A percentile compares a stretch with the other conserved stretches of the same genome.
Evolutionary conservation across 2,329 filamentous ascomycete genomes (phyloP).

Genomic region (Elsinoe australis): DNA sequence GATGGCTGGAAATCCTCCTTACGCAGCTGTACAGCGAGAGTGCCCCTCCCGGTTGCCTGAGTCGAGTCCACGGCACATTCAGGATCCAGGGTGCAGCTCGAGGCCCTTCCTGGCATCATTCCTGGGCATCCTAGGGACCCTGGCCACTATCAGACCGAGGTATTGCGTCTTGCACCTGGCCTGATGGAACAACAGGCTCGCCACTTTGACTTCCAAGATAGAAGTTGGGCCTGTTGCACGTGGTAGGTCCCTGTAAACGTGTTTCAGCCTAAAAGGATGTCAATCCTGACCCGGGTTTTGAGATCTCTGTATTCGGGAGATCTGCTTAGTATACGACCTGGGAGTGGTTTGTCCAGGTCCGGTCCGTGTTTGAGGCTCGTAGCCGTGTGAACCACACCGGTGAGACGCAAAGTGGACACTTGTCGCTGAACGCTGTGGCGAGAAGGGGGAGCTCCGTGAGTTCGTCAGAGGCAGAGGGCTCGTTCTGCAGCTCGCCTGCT

Average conservation of each 20-base stretch:
- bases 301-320: neutral
- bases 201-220: no score
- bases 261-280: constrained; percentile 4
- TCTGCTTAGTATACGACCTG: constrained; percentile 1
- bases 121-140: no score
- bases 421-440: neutral
- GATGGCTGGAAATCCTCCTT: constrained; percentile 10
- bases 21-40: no score
- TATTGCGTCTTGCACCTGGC: no score
- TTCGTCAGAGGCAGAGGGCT: no score
- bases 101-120: no score
- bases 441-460: no score
- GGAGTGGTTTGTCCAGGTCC: neutral
- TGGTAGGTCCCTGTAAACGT: neutral
- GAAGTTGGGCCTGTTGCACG: neutral
- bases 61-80: neutral
- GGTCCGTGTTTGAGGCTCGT: constrained; percentile 8
- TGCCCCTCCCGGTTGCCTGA: neutral
- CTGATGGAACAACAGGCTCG: no score
- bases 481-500: no score
- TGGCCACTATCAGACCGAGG: no score
- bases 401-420: neutral
- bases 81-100: constrained; percentile 7
- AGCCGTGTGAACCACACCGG: constrained; percentile 1
- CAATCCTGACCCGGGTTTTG: neutral